Conservation (phyloP, 495 filamentous ascomycete genomes). For the Lasiosphaeria miniovina region DNA sequence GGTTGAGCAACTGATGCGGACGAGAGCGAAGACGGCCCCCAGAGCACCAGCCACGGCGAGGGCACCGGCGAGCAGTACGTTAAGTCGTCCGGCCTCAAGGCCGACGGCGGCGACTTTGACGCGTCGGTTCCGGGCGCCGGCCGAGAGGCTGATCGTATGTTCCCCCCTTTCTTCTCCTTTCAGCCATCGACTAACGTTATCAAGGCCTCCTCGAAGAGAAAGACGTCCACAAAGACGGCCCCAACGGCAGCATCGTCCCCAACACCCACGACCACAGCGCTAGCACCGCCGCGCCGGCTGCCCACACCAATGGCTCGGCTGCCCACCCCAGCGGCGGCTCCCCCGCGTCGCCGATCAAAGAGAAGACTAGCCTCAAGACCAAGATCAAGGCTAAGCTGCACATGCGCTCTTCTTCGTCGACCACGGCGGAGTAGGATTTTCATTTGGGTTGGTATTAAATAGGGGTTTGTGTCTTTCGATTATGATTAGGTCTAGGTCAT, state of each 20-base stretch:
- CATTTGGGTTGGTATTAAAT: not conserved
- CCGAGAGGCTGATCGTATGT: slow-evolving; percentile 62
- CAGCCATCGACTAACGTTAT: not conserved
- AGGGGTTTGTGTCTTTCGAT: too few relatives aligned
- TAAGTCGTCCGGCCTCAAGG: slow-evolving; percentile 49
- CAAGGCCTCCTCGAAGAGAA: slow-evolving; percentile 44
- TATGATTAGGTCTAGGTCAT: too few relatives aligned
- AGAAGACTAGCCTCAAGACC: slow-evolving; percentile 35
- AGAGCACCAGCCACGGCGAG: slow-evolving; percentile 37
- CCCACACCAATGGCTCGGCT: not conserved
- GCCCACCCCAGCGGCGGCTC: not conserved
- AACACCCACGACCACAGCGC: slow-evolving; percentile 7
- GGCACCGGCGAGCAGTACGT: slow-evolving; percentile 60
- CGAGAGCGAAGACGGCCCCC: slow-evolving; percentile 24
- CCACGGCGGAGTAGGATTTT: not conserved
- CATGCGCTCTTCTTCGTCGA: slow-evolving; percentile 14
- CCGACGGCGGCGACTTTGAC: slow-evolving; percentile 67
- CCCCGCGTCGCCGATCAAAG: slow-evolving; percentile 10
- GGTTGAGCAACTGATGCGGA: not conserved
- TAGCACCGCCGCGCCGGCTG: not conserved
- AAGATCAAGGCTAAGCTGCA: slow-evolving; percentile 42
- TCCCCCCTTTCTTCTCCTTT: not conserved
- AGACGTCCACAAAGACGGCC: slow-evolving; percentile 29
- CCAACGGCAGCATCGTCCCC: slow-evolving; percentile 4
- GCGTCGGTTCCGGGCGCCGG: slow-evolving; percentile 60